Evolutionary conservation across 139 green algal genomes (phyloP).

Genomic region (Desmodesmus armatus): DNA sequence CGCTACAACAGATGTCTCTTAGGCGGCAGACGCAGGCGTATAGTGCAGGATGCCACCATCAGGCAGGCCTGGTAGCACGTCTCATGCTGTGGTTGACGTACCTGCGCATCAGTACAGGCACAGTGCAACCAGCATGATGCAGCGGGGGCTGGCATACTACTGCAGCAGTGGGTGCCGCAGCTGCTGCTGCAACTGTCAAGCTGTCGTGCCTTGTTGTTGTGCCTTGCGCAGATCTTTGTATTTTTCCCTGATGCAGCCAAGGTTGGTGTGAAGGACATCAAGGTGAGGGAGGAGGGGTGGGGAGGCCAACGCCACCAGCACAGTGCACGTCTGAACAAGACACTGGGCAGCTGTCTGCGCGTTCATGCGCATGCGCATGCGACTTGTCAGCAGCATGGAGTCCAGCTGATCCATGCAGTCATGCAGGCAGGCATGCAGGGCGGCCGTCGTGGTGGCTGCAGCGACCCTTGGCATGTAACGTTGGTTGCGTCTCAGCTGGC

Average conservation of each 20-base stretch:
- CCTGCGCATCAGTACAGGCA: background rate
- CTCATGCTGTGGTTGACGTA: background rate
- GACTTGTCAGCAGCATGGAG: too few relatives aligned
- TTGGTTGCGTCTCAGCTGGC: background rate
- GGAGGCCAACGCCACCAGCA: too few relatives aligned
- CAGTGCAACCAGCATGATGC: background rate
- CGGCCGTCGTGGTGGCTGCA: background rate
- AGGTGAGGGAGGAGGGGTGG: too few relatives aligned
- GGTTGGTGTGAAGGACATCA: constrained; percentile 98
- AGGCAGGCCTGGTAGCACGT: background rate
- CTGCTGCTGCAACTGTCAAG: background rate
- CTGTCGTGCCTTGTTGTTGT: background rate
- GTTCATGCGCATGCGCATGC: too few relatives aligned
- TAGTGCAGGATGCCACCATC: background rate
- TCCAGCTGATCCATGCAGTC: too few relatives aligned
- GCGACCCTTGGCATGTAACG: background rate
- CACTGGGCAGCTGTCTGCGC: too few relatives aligned
- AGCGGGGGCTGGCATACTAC: background rate
- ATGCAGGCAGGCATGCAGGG: background rate
- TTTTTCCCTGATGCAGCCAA: constrained; percentile 96
- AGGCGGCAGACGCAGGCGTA: background rate
- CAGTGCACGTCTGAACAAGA: too few relatives aligned
- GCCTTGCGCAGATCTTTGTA: constrained; percentile 98
- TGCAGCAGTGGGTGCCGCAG: background rate
- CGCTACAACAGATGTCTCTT: background rate